These are phyloP conservation scores for Brassica rapa DNA, from an alignment of 345 rosid species.

Conservation along the genomic window DNA sequence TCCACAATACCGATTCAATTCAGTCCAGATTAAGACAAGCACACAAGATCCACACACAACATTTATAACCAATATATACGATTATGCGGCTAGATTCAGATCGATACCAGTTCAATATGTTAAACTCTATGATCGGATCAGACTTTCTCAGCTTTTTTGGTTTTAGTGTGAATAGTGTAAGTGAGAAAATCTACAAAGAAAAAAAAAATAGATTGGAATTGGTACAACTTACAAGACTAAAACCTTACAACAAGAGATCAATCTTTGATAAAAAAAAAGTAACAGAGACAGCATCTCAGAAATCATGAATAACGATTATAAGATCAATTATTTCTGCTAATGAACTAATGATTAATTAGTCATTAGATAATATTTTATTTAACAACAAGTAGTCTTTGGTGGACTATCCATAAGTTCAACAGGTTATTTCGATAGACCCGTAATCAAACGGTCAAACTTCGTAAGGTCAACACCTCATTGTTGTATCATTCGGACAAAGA, in stretches of 20 bases:
- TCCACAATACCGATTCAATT: not conserved
- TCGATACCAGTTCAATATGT: not conserved
- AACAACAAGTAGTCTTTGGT: not conserved
- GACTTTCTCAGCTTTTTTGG: not conserved
- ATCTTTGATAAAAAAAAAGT: not conserved
- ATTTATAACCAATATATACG: not conserved
- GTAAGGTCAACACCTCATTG: not conserved
- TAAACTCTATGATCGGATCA: not conserved
- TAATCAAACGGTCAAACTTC: constrained; percentile 23
- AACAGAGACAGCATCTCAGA: not conserved
- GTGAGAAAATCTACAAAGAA: not conserved
- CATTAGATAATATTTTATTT: not conserved
- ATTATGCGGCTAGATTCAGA: not conserved
- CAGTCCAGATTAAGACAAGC: not conserved
- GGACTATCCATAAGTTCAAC: constrained; percentile 4
- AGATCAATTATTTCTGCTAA: not conserved
- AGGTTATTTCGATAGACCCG: constrained; percentile 29
- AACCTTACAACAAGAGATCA: not conserved
- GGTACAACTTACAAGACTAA: not conserved
- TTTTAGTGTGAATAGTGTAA: not conserved
- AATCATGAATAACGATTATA: not conserved
- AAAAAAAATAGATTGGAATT: not conserved
- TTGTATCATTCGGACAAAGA: constrained; percentile 3
- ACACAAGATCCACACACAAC: not conserved
- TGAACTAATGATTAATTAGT: not conserved